A percentile compares a stretch with the other conserved stretches of the same genome.
These are phyloP conservation scores for Cucumis sativus DNA, from an alignment of 306 rosid species.

Conservation along the genomic window Cucumber_9930_V3 NC_026660.2:26442001-26442500, in stretches of 20 bases:
- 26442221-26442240: conserved; percentile 85
- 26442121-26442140: conserved; percentile 93
- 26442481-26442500: conserved; percentile 14
- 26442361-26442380: conserved; percentile 23
- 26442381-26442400: conserved; percentile 20
- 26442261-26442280: conserved; percentile 70
- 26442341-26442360: conserved; percentile 17
- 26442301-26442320: conserved; percentile 42
- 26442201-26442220: conserved; percentile 88
- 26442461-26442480: conserved; percentile 58
- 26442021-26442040: conserved; percentile 62
- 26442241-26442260: conserved; percentile 67
- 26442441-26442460: conserved; percentile 16
- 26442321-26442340: neutral
- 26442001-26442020: conserved; percentile 80
- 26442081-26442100: conserved; percentile 77
- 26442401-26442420: conserved; percentile 15
- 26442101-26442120: conserved; percentile 65
- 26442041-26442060: conserved; percentile 76
- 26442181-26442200: conserved; percentile 89
- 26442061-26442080: conserved; percentile 81
- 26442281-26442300: conserved; percentile 46
- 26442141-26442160: conserved; percentile 88
- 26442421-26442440: conserved; percentile 19
- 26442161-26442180: conserved; percentile 81